Base-by-base conservation (phyloP, 108 stramenopile genomes). In the Skeletonema marinoi region DNA sequence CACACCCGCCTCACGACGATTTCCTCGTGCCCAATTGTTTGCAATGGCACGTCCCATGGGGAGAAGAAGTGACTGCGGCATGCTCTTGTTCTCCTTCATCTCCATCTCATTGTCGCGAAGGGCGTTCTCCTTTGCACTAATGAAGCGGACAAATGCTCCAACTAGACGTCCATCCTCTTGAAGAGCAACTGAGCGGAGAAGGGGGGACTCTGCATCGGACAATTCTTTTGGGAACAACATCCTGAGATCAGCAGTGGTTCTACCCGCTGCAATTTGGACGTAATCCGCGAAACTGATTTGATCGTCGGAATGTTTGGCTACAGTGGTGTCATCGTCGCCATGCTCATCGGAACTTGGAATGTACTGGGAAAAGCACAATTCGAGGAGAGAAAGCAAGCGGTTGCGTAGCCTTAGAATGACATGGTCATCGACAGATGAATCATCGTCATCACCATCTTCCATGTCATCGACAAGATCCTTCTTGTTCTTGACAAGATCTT, bases 1-100 rank as follows among this genome's bases (percentile, higher is more conserved):
- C 60, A 86, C 71, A 12, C 92, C 95, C 50, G 93, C 93, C 60
- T 96, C 95, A 68, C 92, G 87, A 39, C 95, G 80, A 70, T 91
- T 93, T 21, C 88, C 90, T 60, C 68, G 50, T 11, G 75, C 83
- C 92, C 91, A 92, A 70, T 92, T 92, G n/a, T 78, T 76, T 11
- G 67, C 61, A 63, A 94, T 59, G 17, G 80, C 82, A 31, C 94
- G 87, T 10, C 82, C 86, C 59, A 90, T 76, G 25, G 91, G 89
- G n/a, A 91, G 70, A 10, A 96, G 82, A 29, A 84, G 78, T n/a
- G 69, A 74, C 29, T 78, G 54, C 33, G 69, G 48, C 6, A 83
- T 60, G 32, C 14, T 50, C 59, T 77, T 77, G 44, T 67, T 68
- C 59, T 73, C 80, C 6, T 56, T 76, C 56, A 46, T 42, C 31